Conservation (phyloP, 495 filamentous ascomycete genomes). For the Neurospora cerealis region DNA sequence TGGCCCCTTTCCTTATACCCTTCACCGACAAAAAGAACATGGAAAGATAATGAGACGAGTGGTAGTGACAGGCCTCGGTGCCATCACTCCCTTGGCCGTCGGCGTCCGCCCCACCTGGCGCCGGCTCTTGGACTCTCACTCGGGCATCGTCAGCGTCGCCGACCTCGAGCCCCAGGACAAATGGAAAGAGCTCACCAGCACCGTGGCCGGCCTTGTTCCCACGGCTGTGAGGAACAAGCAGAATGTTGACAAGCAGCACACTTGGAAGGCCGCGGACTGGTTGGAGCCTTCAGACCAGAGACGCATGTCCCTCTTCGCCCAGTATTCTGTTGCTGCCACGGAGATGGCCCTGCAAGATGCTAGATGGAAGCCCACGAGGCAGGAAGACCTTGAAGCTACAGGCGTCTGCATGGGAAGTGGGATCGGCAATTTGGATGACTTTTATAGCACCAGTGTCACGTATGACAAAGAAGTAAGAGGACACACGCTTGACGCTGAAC, state of each 20-base stretch:
- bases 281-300: slow-evolving; percentile 59
- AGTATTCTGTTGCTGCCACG: slow-evolving; percentile 81
- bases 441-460: slow-evolving; percentile 69
- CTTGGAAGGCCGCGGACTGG: slow-evolving; percentile 74
- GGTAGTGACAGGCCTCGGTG: slow-evolving; percentile 89
- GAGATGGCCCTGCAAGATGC: slow-evolving; percentile 83
- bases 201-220: slow-evolving; percentile 77
- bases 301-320: slow-evolving; percentile 82
- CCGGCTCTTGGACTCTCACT: slow-evolving; percentile 65
- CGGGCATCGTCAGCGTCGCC: slow-evolving; percentile 65
- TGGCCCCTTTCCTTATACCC: not conserved
- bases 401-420: slow-evolving; percentile 93
- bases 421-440: slow-evolving; percentile 86
- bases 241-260: slow-evolving; percentile 10
- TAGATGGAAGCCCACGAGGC: slow-evolving; percentile 56
- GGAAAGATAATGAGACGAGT: slow-evolving; percentile 67
- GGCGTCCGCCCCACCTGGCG: slow-evolving; percentile 73
- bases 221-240: not conserved
- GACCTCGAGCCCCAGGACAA: slow-evolving; percentile 37
- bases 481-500: not conserved
- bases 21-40: slow-evolving; percentile 1
- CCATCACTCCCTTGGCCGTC: slow-evolving; percentile 82
- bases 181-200: slow-evolving; percentile 66
- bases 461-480: slow-evolving; percentile 60
- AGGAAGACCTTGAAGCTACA: slow-evolving; percentile 58